Conservation (phyloP, 768 basidiomycete species). For the Porphyrellus cyaneotinctus region DNA sequence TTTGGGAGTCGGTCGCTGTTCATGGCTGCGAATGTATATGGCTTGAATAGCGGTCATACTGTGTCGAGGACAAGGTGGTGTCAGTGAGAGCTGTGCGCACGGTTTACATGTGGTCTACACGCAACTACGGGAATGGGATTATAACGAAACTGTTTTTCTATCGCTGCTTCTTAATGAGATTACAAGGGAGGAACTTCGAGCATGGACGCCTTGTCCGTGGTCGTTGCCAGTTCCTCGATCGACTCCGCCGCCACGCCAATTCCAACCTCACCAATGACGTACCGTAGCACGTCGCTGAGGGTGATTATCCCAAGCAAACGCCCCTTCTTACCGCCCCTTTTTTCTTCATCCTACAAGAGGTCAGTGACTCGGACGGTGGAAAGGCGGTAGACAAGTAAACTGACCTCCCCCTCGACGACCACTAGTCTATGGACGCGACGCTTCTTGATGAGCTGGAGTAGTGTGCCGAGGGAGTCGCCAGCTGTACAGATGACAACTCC, state of each 20-base stretch:
- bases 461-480: constrained; percentile 83
- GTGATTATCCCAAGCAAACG: constrained; percentile 83
- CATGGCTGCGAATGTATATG: constrained; percentile 63
- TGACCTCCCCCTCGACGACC: constrained; percentile 87
- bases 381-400: constrained; percentile 13
- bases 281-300: constrained; percentile 82
- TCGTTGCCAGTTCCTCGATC: constrained; percentile 25
- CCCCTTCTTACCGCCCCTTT: constrained; percentile 75
- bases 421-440: constrained; percentile 92
- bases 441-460: constrained; percentile 89
- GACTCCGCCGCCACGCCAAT: constrained; percentile 44
- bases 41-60: constrained; percentile 74
- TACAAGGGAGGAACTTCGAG: constrained; percentile 18
- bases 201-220: constrained; percentile 11
- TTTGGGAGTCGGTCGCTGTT: constrained; percentile 66
- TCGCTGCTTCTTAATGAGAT: neutral
- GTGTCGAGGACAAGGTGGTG: constrained; percentile 7
- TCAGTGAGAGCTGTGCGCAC: neutral
- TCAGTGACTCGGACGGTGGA: neutral
- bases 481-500: constrained; percentile 96
- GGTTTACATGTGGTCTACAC: constrained; percentile 19
- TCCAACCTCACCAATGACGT: constrained; percentile 66
- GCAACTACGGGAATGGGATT: constrained; percentile 5
- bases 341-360: constrained; percentile 68
- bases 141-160: neutral